Evolutionary conservation across 208 protist genomes (phyloP).

Genomic region (Naegleria lovaniensis): DNA sequence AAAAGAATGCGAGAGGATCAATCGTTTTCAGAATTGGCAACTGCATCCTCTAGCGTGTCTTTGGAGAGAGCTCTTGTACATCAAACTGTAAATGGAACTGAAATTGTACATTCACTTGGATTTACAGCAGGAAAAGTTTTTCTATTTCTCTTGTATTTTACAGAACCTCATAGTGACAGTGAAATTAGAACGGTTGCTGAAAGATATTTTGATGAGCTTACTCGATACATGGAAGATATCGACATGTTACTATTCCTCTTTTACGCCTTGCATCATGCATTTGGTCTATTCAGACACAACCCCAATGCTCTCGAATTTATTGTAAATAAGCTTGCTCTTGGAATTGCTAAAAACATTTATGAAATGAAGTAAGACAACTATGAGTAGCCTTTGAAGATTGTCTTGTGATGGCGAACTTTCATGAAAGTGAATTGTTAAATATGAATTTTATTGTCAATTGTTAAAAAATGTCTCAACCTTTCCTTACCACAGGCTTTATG

Average conservation of each 20-base stretch:
- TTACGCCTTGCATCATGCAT: not conserved
- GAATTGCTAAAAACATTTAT: not conserved
- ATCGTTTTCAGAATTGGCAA: not conserved
- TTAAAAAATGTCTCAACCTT: not conserved
- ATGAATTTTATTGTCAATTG: too few species aligned
- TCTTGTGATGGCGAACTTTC: too few species aligned
- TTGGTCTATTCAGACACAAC: not conserved
- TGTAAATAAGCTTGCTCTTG: not conserved
- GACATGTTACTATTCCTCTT: not conserved
- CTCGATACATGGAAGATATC: not conserved
- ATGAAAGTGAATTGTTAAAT: too few species aligned
- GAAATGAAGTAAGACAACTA: not conserved
- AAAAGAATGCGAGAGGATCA: not conserved
- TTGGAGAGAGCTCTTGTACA: not conserved
- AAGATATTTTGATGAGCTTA: not conserved
- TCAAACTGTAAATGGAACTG: not conserved
- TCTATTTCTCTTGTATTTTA: not conserved
- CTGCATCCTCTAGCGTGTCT: not conserved
- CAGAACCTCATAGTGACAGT: not conserved
- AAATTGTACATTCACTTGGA: too few species aligned
- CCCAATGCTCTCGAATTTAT: not conserved
- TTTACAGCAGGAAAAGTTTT: not conserved
- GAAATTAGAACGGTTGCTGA: not conserved
- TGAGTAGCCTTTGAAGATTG: too few species aligned
- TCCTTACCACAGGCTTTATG: not conserved